These are phyloP conservation scores for Durotheca rogersii DNA, from an alignment of 495 filamentous ascomycete genomes.

Conservation along the genomic window DNA sequence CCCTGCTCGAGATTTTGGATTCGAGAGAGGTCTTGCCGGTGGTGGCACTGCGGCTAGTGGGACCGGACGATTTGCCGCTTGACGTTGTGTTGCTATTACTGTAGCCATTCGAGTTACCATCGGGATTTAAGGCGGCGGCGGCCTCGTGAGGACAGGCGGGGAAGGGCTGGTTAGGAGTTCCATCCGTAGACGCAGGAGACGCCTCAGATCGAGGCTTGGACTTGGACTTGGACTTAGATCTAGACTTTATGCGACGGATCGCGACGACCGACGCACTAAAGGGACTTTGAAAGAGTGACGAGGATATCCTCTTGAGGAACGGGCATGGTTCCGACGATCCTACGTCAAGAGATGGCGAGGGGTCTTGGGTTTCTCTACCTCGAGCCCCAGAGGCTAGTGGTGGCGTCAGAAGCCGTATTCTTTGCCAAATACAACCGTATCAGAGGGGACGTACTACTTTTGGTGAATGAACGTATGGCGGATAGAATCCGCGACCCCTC, in stretches of 20 bases:
- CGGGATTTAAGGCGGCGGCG: constrained; percentile 13
- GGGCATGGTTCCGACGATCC: constrained; percentile 23
- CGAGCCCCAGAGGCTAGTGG: constrained; percentile 22
- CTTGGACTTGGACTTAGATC: constrained; percentile 41
- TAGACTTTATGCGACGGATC: constrained; percentile 45
- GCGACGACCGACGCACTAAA: constrained; percentile 46
- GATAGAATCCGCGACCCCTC: constrained; percentile 47
- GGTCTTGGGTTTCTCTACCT: constrained; percentile 27
- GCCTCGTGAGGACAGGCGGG: constrained; percentile 21
- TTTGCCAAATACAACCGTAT: neutral
- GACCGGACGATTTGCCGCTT: constrained; percentile 35
- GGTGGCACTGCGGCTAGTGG: constrained; percentile 30
- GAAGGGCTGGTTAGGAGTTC: constrained; percentile 14
- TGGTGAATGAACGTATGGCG: constrained; percentile 48
- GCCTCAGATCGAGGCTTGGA: no score
- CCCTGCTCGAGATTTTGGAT: constrained; percentile 37
- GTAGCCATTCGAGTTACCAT: constrained; percentile 21
- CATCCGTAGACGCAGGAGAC: constrained; percentile 32
- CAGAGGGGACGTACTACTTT: constrained; percentile 39
- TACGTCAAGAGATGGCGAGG: constrained; percentile 25
- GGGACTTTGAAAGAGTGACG: constrained; percentile 42
- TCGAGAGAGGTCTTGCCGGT: constrained; percentile 46
- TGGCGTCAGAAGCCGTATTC: constrained; percentile 3
- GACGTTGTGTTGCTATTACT: constrained; percentile 33
- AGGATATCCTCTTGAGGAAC: constrained; percentile 45